Evolutionary conservation across 2,329 filamentous ascomycete genomes (phyloP).

Genomic region (Aspergillus alliaceus): DNA sequence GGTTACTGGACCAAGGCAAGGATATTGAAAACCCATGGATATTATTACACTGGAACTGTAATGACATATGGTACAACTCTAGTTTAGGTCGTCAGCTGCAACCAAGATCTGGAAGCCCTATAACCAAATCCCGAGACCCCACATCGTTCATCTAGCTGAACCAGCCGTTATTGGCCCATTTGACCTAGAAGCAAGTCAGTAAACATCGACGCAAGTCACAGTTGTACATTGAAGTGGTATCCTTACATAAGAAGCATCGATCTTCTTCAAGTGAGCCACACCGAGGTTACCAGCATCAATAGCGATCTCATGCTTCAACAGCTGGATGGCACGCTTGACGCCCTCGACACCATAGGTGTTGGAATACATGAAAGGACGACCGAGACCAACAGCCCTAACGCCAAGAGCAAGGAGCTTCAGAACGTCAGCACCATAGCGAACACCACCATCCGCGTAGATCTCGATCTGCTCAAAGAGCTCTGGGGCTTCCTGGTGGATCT

Average conservation of each 20-base stretch:
- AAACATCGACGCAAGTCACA: too few relatives aligned
- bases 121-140: neutral
- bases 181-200: neutral
- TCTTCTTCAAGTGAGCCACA: conserved; percentile 6
- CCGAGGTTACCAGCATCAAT: conserved; percentile 11
- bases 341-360: conserved; percentile 23
- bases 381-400: conserved; percentile 53
- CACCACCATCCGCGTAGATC: conserved; percentile 54
- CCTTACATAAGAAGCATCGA: conserved; percentile 11
- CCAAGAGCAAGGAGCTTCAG: conserved; percentile 55
- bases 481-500: conserved; percentile 50
- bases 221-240: fast-evolving
- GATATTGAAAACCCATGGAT: too few relatives aligned
- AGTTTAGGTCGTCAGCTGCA: neutral
- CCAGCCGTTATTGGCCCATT: conserved; percentile 10
- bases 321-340: conserved; percentile 8
- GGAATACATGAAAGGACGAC: conserved; percentile 28
- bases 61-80: neutral
- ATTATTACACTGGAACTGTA: too few relatives aligned
- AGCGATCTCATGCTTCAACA: conserved; percentile 13
- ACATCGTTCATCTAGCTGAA: neutral
- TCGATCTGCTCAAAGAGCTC: conserved; percentile 50
- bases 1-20: too few relatives aligned
- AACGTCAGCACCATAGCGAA: conserved; percentile 53
- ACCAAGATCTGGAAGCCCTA: neutral